Conservation (phyloP, 1,284 basidiomycete genomes). For the Agroathelia rolfsii region DNA sequence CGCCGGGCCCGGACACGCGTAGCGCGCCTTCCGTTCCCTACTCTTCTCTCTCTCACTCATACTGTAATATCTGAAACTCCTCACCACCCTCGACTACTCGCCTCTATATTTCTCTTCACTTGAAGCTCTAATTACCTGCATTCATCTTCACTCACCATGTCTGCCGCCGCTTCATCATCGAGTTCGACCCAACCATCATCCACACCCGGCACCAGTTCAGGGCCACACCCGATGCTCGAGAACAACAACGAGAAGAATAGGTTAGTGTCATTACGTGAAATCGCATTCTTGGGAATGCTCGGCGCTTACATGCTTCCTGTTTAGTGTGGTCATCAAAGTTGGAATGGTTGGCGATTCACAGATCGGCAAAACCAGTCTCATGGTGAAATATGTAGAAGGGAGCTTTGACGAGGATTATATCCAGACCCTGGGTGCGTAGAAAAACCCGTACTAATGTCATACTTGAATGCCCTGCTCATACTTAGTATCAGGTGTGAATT, state of each 20-base stretch:
- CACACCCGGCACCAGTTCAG: constrained; percentile 41
- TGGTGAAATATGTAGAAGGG: constrained; percentile 98
- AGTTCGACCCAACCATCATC: constrained; percentile 33
- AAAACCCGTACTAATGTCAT: constrained; percentile 11
- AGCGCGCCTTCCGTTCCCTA: too few relatives aligned
- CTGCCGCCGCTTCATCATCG: constrained; percentile 35
- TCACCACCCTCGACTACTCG: too few relatives aligned
- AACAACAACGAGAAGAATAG: constrained; percentile 73
- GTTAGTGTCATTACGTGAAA: too few relatives aligned
- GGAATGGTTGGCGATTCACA: constrained; percentile 99
- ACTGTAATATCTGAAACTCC: too few relatives aligned
- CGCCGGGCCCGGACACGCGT: too few relatives aligned
- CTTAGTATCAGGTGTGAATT: constrained; percentile 74
- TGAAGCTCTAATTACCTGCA: constrained; percentile 17
- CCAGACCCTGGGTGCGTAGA: constrained; percentile 83
- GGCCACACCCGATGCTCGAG: constrained; percentile 39
- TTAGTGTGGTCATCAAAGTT: constrained; percentile 90
- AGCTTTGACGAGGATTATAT: constrained; percentile 99
- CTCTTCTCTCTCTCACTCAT: too few relatives aligned
- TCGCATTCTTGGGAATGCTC: too few relatives aligned
- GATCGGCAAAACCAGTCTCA: constrained; percentile 96
- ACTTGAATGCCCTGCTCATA: too few relatives aligned
- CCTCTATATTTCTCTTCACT: too few relatives aligned
- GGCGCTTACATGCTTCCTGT: constrained; percentile 2
- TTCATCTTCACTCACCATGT: constrained; percentile 25